Conservation (phyloP, 352 stramenopile species). For the Blastocystis sp. region DNA sequence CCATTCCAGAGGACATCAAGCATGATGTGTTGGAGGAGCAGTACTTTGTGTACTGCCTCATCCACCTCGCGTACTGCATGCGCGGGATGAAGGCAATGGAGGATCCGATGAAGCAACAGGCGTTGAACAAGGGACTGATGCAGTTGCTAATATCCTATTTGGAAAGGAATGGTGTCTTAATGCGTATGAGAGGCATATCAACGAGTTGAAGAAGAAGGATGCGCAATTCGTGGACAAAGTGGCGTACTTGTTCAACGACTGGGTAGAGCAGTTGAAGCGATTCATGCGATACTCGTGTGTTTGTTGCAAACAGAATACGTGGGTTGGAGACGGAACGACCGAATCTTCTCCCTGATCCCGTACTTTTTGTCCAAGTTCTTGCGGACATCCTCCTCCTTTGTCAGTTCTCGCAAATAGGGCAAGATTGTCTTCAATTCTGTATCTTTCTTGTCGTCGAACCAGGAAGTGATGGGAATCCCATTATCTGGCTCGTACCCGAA, state of each 20-base stretch:
- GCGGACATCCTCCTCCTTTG: slow-evolving; percentile 81
- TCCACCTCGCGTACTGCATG: slow-evolving; percentile 25
- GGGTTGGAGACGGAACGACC: neutral
- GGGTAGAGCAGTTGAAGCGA: neutral
- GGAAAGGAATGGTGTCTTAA: neutral
- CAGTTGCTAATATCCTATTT: neutral
- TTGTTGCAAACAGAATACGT: slow-evolving; percentile 51
- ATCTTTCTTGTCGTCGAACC: slow-evolving; percentile 92
- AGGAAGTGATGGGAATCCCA: slow-evolving; percentile 94
- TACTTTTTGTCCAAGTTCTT: slow-evolving; percentile 84
- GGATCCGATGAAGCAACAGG: neutral
- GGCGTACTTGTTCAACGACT: neutral
- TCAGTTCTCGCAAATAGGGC: slow-evolving; percentile 85
- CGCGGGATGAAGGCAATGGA: neutral
- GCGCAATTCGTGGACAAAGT: neutral
- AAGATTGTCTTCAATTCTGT: slow-evolving; percentile 92
- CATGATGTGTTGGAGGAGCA: slow-evolving; percentile 19
- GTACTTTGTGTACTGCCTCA: slow-evolving; percentile 42
- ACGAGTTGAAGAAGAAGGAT: neutral
- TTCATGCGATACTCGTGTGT: neutral
- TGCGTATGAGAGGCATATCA: neutral
- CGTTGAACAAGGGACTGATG: neutral
- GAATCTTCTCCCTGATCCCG: slow-evolving; percentile 73
- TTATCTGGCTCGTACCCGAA: slow-evolving; percentile 97
- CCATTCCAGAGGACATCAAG: slow-evolving; percentile 30